A percentile compares a stretch with the other conserved stretches of the same genome.
Evolutionary conservation across 768 basidiomycete species (phyloP).

Genomic region (Crepidotus variabilis): DNA sequence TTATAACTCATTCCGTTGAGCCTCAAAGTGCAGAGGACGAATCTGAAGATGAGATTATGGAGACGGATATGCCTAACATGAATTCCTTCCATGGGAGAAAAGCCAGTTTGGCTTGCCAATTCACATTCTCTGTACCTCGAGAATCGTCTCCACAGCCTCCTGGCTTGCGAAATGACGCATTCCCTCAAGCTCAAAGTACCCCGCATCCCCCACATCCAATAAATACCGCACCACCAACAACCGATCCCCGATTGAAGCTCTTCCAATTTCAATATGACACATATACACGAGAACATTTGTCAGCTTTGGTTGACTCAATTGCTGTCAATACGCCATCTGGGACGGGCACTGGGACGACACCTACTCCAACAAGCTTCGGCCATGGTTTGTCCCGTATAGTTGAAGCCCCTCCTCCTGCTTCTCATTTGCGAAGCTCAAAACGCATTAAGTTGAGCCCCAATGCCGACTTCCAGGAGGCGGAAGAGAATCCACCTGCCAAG

Average conservation of each 20-base stretch:
- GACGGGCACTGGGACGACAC: slow-evolving; percentile 41
- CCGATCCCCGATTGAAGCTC: slow-evolving; percentile 76
- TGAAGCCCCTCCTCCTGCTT: slow-evolving; percentile 37
- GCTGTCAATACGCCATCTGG: slow-evolving; percentile 74
- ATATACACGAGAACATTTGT: slow-evolving; percentile 90
- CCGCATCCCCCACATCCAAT: slow-evolving; percentile 37
- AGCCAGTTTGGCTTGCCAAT: slow-evolving; percentile 52
- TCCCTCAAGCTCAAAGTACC: slow-evolving; percentile 62
- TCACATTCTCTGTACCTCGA: slow-evolving; percentile 71
- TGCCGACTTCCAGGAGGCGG: slow-evolving; percentile 54
- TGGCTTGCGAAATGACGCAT: slow-evolving; percentile 17
- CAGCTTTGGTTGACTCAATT: slow-evolving; percentile 91
- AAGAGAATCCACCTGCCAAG: slow-evolving; percentile 33
- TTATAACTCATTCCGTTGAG: slow-evolving; percentile 8
- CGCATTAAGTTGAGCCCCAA: slow-evolving; percentile 75
- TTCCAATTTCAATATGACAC: slow-evolving; percentile 97
- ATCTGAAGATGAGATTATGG: slow-evolving; percentile 41
- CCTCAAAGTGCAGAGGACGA: slow-evolving; percentile 4
- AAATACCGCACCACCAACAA: slow-evolving; percentile 37
- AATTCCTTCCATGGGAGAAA: slow-evolving; percentile 42
- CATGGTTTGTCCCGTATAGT: slow-evolving; percentile 45
- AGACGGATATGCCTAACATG: slow-evolving; percentile 49
- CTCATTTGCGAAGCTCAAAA: slow-evolving; percentile 71
- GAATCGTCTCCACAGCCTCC: slow-evolving; percentile 25
- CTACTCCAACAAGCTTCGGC: slow-evolving; percentile 42